Base-by-base conservation (phyloP, 148 eudicot genomes). In the Vaccinium macrocarpon region DNA sequence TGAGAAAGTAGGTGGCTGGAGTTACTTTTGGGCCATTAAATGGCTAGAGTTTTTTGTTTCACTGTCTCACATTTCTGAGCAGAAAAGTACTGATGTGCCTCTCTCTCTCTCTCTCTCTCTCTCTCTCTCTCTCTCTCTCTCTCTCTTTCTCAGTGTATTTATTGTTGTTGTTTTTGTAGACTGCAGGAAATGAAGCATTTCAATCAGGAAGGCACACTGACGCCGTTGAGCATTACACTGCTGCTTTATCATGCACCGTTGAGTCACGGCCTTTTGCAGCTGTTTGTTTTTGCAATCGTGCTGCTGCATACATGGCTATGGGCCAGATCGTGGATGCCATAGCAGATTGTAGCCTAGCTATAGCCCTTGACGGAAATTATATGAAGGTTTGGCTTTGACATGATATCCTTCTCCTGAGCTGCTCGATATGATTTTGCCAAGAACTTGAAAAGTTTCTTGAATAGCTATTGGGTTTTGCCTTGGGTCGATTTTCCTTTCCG, bases 291-390 rank as follows among this genome's bases (percentile, higher is more conserved):
- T 92, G 98, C 82, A 97, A 97, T 83, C 97, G 98, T 76, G 98
- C 98, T 87, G 99, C 99, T 83, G 97, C 98, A 32, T 95, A 91
- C 85, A 93, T 91, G 82, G 92, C 96, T 52, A 86, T 94, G 90
- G 95, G 93, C 59, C 94, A 91, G 86, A 87, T 93, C 66, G 56
- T 90, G 66, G 95, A 97, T 90, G 99, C 99, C 59, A 87, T 97
- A 89, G 96, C 99, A 80, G 99, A 97, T 85, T 97, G 99, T 90
- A 91, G 94, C 87, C 85, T 97, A 51, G 98, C 99, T 76, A 92
- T 95, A 64, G 97, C 98, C n/a, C 94, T 95, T 80, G 96, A 95
- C 85, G 89, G 90, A 87, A 90, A 89, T 86, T 97, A 97, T 88
- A 73, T 89, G 70, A 97, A 97, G 99, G 99, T 97, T 81, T 73